These are phyloP conservation scores for Puccinia polysora DNA, from an alignment of 1,284 basidiomycete species.

Conservation along the genomic window DNA sequence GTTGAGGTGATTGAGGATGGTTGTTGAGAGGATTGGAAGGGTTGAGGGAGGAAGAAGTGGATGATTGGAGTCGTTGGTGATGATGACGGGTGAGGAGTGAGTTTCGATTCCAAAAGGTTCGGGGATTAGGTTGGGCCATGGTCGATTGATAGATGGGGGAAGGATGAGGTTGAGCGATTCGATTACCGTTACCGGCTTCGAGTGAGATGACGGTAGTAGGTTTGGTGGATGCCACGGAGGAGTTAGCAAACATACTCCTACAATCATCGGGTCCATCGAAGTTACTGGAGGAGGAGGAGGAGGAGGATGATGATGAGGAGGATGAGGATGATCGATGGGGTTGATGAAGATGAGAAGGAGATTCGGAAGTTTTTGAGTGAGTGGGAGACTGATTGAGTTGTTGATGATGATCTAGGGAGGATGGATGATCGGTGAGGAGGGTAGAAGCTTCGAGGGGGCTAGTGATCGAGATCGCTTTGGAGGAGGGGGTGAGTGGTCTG, in stretches of 20 bases:
- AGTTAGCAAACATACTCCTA: constrained; percentile 25
- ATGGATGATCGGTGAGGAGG: too few species aligned
- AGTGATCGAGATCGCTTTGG: constrained; percentile 15
- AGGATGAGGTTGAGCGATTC: constrained; percentile 31
- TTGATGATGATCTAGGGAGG: not conserved
- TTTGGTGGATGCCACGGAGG: constrained; percentile 39
- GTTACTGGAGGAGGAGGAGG: not conserved
- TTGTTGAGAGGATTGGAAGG: not conserved
- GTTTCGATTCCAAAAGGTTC: not conserved
- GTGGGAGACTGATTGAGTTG: not conserved
- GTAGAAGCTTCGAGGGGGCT: constrained; percentile 7
- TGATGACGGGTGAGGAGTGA: not conserved
- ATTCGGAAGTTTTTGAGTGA: not conserved
- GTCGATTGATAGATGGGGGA: not conserved
- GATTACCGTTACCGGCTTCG: constrained; percentile 20
- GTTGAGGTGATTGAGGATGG: constrained; percentile 12
- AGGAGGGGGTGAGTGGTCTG: constrained; percentile 43
- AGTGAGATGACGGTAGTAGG: constrained; percentile 41
- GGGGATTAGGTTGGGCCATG: constrained; percentile 24
- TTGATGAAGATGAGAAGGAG: not conserved
- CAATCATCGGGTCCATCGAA: constrained; percentile 19
- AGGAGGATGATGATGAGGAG: too few species aligned
- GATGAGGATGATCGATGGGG: not conserved
- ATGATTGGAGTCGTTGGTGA: constrained; percentile 25
- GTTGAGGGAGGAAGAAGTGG: not conserved